Percentiles rank a stretch among this genome's conserved stretches.
Conservation (phyloP, 1,284 basidiomycete genomes). For the Ganoderma boninense region DNA sequence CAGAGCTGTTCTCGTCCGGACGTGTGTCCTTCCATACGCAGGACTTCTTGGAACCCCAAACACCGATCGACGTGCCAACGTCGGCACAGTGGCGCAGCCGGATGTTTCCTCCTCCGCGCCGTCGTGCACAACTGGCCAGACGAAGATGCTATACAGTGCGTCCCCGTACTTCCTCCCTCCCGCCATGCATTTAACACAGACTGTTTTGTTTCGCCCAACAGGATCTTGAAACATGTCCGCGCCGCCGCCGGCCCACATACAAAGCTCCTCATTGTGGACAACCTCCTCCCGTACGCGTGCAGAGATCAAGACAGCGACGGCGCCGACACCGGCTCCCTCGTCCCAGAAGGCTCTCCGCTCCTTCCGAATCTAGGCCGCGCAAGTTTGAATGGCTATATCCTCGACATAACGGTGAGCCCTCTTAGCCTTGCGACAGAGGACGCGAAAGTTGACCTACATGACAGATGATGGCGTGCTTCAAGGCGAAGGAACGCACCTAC, state of each 20-base stretch:
- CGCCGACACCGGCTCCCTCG: conserved; percentile 24
- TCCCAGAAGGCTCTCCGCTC: conserved; percentile 28
- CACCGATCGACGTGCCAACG: conserved; percentile 18
- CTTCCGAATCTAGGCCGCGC: conserved; percentile 31
- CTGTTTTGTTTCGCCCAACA: not conserved
- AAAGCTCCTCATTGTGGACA: conserved; percentile 30
- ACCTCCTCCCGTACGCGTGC: conserved; percentile 32
- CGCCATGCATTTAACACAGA: too few species aligned
- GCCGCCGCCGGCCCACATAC: conserved; percentile 27
- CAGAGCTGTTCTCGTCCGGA: conserved; percentile 22
- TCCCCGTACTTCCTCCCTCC: not conserved
- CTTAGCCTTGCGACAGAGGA: not conserved
- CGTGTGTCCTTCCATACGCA: conserved; percentile 28
- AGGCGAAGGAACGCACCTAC: conserved; percentile 71
- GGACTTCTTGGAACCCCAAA: conserved; percentile 30
- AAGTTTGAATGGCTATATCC: conserved; percentile 25
- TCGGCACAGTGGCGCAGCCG: conserved; percentile 22
- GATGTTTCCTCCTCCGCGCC: conserved; percentile 31
- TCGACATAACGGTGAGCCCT: conserved; percentile 24
- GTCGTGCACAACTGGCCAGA: conserved; percentile 35
- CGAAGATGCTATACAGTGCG: conserved; percentile 20
- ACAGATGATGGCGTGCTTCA: conserved; percentile 75
- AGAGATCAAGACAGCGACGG: conserved; percentile 19
- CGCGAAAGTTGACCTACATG: not conserved
- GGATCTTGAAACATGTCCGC: conserved; percentile 27